Conservation (phyloP, 2,329 filamentous ascomycete species). For the Dactylonectria macrodidyma region DNA sequence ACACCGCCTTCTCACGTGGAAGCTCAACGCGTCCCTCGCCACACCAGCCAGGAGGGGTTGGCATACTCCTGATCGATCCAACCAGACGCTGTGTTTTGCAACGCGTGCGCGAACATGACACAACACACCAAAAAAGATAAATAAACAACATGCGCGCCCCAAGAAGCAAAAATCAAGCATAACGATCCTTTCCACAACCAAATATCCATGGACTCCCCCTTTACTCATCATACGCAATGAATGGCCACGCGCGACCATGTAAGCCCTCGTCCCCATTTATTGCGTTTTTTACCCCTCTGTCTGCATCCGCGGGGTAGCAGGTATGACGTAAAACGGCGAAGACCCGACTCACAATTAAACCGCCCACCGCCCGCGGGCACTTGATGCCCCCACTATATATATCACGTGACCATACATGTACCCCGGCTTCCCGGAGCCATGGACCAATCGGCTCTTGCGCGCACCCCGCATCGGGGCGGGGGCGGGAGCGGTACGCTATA, state of each 20-base stretch:
- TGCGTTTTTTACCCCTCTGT: slow-evolving; percentile 29
- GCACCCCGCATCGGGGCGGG: slow-evolving; percentile 38
- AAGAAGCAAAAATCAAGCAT: slow-evolving; percentile 21
- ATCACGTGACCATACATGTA: slow-evolving; percentile 33
- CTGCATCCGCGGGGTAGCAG: slow-evolving; percentile 29
- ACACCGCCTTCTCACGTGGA: slow-evolving; percentile 29
- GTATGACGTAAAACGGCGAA: slow-evolving; percentile 42
- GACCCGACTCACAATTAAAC: slow-evolving; percentile 3
- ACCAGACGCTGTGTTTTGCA: slow-evolving; percentile 22
- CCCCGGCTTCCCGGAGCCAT: rapidly evolving
- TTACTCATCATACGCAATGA: neutral
- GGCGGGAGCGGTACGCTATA: slow-evolving; percentile 44
- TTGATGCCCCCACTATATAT: neutral
- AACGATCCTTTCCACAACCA: neutral
- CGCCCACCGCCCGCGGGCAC: neutral
- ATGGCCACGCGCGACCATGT: neutral
- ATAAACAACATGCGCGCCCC: slow-evolving; percentile 18
- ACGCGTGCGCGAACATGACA: slow-evolving; percentile 23
- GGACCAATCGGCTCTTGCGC: slow-evolving; percentile 39
- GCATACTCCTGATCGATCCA: slow-evolving; percentile 10
- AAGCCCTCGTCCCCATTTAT: neutral
- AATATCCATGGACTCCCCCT: neutral
- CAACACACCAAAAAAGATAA: slow-evolving; percentile 13
- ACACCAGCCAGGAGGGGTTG: slow-evolving; percentile 3
- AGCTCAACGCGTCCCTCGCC: neutral